phyloP scores from a whole-genome alignment of 1,284 basidiomycete genomes.

The Wallemia ichthyophaga region DNA sequence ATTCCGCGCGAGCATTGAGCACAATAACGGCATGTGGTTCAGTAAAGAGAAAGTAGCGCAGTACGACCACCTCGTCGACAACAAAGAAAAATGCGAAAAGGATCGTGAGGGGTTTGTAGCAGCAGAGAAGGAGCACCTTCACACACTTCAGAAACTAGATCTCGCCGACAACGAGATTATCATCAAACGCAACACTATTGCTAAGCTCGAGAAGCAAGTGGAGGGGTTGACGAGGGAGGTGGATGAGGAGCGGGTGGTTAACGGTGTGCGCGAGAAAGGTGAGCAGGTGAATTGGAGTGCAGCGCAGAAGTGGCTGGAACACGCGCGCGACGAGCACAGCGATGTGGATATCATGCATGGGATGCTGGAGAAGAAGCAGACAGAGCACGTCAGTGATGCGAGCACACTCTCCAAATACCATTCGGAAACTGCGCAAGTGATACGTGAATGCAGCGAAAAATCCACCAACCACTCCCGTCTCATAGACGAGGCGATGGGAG shows the following conservation, averaged over 20 bases:
- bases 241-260: not conserved
- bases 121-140: not conserved
- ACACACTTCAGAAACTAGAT: not conserved
- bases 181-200: not conserved
- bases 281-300: not conserved
- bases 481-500: not conserved
- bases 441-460: not conserved
- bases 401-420: too few relatives aligned
- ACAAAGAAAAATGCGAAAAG: not conserved
- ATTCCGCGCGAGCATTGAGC: conserved; percentile 21
- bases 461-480: not conserved
- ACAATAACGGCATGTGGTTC: not conserved
- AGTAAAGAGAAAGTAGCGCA: not conserved
- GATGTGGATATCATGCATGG: not conserved
- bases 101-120: not conserved
- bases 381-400: not conserved
- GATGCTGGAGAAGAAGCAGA: not conserved
- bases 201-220: not conserved
- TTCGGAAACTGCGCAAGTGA: not conserved
- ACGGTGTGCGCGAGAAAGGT: not conserved
- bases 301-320: not conserved
- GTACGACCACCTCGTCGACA: not conserved
- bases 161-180: not conserved
- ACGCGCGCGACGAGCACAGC: not conserved
- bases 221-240: not conserved